phyloP scores from a whole-genome alignment of 83 land plant genomes.

The Picea engelmannii region DNA sequence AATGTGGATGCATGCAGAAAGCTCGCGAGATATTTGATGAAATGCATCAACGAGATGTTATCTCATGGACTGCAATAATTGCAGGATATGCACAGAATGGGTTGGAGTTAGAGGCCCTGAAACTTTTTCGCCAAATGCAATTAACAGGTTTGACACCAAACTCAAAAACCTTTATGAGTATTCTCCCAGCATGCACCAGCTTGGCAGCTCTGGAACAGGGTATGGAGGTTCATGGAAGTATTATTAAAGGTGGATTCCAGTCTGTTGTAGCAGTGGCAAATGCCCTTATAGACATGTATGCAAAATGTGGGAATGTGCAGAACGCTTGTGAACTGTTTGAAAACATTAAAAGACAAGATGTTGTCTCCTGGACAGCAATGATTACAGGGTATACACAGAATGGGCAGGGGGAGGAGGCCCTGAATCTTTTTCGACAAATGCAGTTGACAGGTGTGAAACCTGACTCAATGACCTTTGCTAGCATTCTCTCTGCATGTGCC shows the following conservation, averaged over 20 bases:
- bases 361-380: conserved; percentile 22
- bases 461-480: conserved; percentile 26
- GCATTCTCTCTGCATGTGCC: conserved; percentile 22
- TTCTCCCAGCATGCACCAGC: conserved; percentile 22
- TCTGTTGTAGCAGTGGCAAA: conserved; percentile 14
- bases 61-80: conserved; percentile 39
- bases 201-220: conserved; percentile 20
- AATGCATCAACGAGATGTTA: conserved; percentile 12
- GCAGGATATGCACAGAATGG: conserved; percentile 7
- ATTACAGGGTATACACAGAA: conserved; percentile 19
- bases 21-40: conserved; percentile 32
- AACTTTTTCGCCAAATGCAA: conserved; percentile 23
- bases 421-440: conserved; percentile 31
- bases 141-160: neutral
- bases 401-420: conserved; percentile 6
- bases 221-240: conserved; percentile 24
- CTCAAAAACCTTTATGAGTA: conserved; percentile 8
- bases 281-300: conserved; percentile 28
- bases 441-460: conserved; percentile 15
- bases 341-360: neutral
- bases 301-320: conserved; percentile 24
- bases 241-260: conserved; percentile 13
- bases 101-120: neutral
- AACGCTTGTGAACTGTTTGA: conserved; percentile 13
- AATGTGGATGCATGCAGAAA: conserved; percentile 1